Percentiles rank a stretch among this genome's conserved stretches.
Evolutionary conservation across 2,329 filamentous ascomycete genomes (phyloP).

Genomic region (Stachybotrys chartarum): DNA sequence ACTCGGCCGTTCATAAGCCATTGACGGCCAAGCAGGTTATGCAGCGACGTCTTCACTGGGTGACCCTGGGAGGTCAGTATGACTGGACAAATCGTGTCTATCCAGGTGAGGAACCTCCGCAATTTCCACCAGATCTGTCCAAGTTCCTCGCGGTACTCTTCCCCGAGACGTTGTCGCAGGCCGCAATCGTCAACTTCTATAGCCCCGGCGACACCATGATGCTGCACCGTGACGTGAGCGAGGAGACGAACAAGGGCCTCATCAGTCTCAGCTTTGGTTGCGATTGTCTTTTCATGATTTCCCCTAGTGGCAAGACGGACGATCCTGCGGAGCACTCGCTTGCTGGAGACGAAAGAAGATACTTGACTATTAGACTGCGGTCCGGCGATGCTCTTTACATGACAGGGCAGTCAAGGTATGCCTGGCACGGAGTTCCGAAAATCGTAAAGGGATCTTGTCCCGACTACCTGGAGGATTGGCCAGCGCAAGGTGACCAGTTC

Average conservation of each 20-base stretch:
- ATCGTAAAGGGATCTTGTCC: constrained; percentile 77
- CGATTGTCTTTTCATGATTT: constrained; percentile 81
- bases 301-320: constrained; percentile 39
- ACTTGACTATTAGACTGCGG: constrained; percentile 58
- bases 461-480: constrained; percentile 67
- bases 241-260: constrained; percentile 69
- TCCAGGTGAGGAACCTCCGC: constrained; percentile 57
- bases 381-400: constrained; percentile 92
- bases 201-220: constrained; percentile 84
- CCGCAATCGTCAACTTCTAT: constrained; percentile 92
- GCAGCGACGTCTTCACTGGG: constrained; percentile 79
- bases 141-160: constrained; percentile 63
- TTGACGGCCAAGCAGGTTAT: constrained; percentile 64
- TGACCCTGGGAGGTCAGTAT: constrained; percentile 91
- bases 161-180: constrained; percentile 70
- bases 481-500: constrained; percentile 47
- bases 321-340: constrained; percentile 12
- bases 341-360: constrained; percentile 30
- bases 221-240: constrained; percentile 89
- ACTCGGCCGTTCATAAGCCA: constrained; percentile 67
- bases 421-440: constrained; percentile 93
- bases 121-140: constrained; percentile 69
- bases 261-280: constrained; percentile 86
- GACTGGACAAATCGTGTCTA: constrained; percentile 90
- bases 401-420: constrained; percentile 72